phyloP scores from a whole-genome alignment of 768 basidiomycete genomes.

The Pleurotus citrinopileatus region DNA sequence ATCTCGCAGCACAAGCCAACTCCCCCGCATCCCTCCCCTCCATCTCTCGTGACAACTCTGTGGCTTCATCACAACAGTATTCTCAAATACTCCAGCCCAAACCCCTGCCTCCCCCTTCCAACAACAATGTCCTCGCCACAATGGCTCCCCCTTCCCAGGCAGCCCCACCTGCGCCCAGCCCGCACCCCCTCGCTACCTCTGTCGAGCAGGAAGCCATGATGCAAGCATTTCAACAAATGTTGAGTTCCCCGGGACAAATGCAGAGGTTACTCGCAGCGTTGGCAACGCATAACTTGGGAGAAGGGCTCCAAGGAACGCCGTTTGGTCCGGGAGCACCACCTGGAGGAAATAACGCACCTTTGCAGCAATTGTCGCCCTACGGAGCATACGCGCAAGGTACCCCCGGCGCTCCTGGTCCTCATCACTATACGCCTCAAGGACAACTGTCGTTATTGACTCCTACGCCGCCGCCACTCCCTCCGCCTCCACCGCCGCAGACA shows the following conservation, averaged over 20 bases:
- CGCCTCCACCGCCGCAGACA: constrained; percentile 11
- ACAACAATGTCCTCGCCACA: constrained; percentile 20
- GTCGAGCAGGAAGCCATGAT: constrained; percentile 36
- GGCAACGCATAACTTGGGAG: constrained; percentile 28
- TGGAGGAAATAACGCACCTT: neutral
- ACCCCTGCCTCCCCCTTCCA: constrained; percentile 16
- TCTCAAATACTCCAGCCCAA: constrained; percentile 16
- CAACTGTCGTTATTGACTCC: constrained; percentile 15
- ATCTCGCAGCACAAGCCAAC: constrained; percentile 2
- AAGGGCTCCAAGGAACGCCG: constrained; percentile 19
- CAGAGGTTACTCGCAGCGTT: constrained; percentile 54
- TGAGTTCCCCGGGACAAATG: constrained; percentile 44
- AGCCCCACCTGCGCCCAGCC: constrained; percentile 14
- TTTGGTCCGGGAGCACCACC: constrained; percentile 8
- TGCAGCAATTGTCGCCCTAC: constrained; percentile 1
- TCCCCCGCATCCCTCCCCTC: neutral
- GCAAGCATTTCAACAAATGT: constrained; percentile 47
- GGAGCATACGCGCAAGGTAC: neutral
- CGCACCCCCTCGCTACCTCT: constrained; percentile 24
- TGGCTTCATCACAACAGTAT: constrained; percentile 7
- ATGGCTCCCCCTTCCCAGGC: constrained; percentile 8
- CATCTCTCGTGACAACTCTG: constrained; percentile 1
- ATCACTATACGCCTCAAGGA: neutral
- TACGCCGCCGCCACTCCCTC: constrained; percentile 22
- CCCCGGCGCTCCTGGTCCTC: neutral